Percentiles rank a stretch among this genome's conserved stretches.
These are phyloP conservation scores for Ceratocystis huliohia DNA, from an alignment of 2,329 filamentous ascomycete genomes.

Conservation along the genomic window DNA sequence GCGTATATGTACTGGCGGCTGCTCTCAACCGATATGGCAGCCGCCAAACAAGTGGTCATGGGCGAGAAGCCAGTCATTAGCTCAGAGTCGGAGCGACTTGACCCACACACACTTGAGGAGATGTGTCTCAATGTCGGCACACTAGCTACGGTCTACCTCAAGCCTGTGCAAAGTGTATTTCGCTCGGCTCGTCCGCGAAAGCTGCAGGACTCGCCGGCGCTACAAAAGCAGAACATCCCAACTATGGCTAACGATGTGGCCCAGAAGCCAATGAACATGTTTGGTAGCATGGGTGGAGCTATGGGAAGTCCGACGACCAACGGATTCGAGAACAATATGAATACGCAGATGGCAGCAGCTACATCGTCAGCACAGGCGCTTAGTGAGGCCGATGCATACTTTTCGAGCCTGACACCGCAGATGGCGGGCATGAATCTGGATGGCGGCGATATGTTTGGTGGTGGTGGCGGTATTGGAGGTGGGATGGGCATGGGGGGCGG, in stretches of 20 bases:
- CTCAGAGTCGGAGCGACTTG: constrained; percentile 87
- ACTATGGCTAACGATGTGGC: constrained; percentile 34
- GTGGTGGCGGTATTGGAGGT: constrained; percentile 30
- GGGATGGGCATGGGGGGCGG: constrained; percentile 26
- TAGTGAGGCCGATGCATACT: constrained; percentile 79
- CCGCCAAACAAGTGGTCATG: constrained; percentile 85
- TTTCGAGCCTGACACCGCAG: constrained; percentile 64
- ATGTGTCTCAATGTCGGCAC: constrained; percentile 96
- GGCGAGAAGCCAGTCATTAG: constrained; percentile 94
- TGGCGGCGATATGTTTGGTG: constrained; percentile 51
- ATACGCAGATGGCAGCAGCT: background rate
- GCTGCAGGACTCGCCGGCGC: constrained; percentile 68
- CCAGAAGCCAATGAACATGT: constrained; percentile 48
- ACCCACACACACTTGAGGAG: constrained; percentile 82
- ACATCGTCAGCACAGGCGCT: constrained; percentile 47
- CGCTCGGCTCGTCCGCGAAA: constrained; percentile 70
- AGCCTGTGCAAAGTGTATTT: constrained; percentile 95
- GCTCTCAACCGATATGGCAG: constrained; percentile 77
- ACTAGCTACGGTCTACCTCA: constrained; percentile 91
- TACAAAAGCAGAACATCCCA: constrained; percentile 59
- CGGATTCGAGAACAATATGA: background rate
- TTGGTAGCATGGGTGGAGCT: constrained; percentile 32
- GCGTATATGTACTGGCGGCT: constrained; percentile 99
- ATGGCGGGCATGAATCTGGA: constrained; percentile 61
- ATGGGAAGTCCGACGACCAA: constrained; percentile 28